A percentile compares a stretch with the other conserved stretches of the same genome.
phyloP scores from a whole-genome alignment of 1,284 basidiomycete species.

The Phlebopus sp. region DNA sequence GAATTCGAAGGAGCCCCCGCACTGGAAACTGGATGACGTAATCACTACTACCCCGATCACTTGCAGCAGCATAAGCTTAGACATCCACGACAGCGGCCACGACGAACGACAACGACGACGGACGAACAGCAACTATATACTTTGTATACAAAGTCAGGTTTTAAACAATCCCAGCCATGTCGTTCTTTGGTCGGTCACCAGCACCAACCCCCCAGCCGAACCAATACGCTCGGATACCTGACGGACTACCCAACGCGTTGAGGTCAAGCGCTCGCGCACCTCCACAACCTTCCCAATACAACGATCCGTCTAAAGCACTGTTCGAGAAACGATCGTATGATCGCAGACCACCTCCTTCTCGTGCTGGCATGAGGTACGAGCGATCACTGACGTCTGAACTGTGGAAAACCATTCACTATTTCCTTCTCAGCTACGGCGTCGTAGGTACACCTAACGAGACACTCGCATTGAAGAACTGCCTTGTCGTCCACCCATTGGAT shows the following conservation, averaged over 20 bases:
- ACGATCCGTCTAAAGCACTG: slow-evolving; percentile 47
- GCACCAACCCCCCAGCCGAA: slow-evolving; percentile 40
- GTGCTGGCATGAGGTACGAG: slow-evolving; percentile 41
- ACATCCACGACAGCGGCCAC: not conserved
- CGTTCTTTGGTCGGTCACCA: slow-evolving; percentile 47
- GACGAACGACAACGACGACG: slow-evolving; percentile 9
- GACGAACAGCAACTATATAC: not conserved
- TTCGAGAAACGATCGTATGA: slow-evolving; percentile 54
- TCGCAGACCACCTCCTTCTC: slow-evolving; percentile 39
- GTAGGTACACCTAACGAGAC: slow-evolving; percentile 55
- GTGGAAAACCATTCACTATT: not conserved
- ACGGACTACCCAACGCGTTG: slow-evolving; percentile 21
- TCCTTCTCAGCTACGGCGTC: slow-evolving; percentile 51
- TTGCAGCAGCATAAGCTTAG: no score
- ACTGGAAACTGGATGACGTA: no score
- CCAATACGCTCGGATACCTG: slow-evolving; percentile 49
- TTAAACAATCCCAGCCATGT: slow-evolving; percentile 34
- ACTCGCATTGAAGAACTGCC: slow-evolving; percentile 78
- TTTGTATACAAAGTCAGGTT: not conserved
- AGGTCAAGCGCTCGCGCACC: slow-evolving; percentile 19
- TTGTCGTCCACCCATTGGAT: slow-evolving; percentile 77
- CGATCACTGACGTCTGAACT: not conserved
- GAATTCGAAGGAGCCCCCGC: not conserved
- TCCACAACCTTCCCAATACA: slow-evolving; percentile 45
- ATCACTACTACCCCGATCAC: no score